Base-by-base conservation (phyloP, 176 grass and related monocot genomes). In the Pontederia paniculata region DNA sequence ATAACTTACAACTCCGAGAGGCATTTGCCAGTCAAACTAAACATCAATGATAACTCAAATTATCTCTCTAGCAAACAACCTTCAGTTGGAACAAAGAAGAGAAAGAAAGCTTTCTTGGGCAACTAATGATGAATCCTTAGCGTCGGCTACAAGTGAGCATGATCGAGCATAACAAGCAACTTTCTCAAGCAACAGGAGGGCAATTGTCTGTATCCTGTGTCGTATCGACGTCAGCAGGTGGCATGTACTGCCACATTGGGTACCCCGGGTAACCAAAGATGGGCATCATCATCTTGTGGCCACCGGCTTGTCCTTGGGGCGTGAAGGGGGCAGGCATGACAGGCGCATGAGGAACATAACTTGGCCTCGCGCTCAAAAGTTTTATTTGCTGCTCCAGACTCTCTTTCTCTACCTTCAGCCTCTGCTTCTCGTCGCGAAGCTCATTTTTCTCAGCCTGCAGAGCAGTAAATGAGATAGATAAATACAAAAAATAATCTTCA, bases 211-310 rank as follows among this genome's bases (percentile, higher is more conserved):
- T 65, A 21, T 89, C 86, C 74, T 84, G 77, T 4, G 86, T 84
- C 15, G 86, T 89, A 76, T 89, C 86, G 0, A 84, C 81, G 66
- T 84, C 81, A 10, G 74, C 60, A 23, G 86, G 86, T 0, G 86
- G 67, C 81, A 89, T 89, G 54, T 81, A 78, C 75, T 89, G 86
- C 81, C 81, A 89, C 86, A 89, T 84, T 0, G 86, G 77, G 28
- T 75, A 89, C 12, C 67, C 74, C 0, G 81, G 86, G 71, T 81
- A 89, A 18, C 81, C 15, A 13, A 89, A 66, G 55, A 89, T 53
- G 15, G 81, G 86, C 71, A 89, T 75, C 81, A 81, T 80, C 58
- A 89, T 25, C 69, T 89, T 89, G 67, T 89, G 81, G 11, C 78
- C 86, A 0, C 53, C 23, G 28, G 55, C 56, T 58, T 73, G 86